Evolutionary conservation across 1,139 yeast species (phyloP).

Genomic region (Geotrichum aggregatum): DNA sequence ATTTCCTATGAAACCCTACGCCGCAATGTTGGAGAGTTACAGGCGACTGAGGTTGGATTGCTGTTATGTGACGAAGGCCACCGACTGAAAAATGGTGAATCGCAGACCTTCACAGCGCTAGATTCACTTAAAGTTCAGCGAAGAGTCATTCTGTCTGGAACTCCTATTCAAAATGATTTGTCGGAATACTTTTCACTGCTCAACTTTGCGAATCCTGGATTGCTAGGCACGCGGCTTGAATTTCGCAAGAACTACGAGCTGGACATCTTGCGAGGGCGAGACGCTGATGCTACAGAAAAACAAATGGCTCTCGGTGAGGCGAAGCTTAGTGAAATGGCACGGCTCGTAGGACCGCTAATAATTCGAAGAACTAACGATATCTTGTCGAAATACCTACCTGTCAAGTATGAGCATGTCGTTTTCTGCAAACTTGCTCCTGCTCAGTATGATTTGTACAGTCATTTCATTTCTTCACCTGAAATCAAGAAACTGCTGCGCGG

Average conservation of each 20-base stretch:
- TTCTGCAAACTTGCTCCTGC: conserved; percentile 80
- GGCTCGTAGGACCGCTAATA: conserved; percentile 79
- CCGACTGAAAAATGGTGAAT: conserved; percentile 88
- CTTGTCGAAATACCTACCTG: conserved; percentile 85
- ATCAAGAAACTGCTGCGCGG: conserved; percentile 68
- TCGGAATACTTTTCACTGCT: conserved; percentile 90
- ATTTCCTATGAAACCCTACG: conserved; percentile 94
- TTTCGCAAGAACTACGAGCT: conserved; percentile 82
- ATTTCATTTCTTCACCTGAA: conserved; percentile 77
- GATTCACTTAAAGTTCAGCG: conserved; percentile 78
- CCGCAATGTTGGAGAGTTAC: conserved; percentile 73
- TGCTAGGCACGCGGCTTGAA: conserved; percentile 77
- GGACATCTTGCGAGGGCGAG: conserved; percentile 78
- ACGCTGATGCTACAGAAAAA: conserved; percentile 80
- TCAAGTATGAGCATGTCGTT: conserved; percentile 92
- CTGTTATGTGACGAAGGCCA: conserved; percentile 96
- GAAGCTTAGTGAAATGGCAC: conserved; percentile 67
- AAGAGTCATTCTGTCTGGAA: conserved; percentile 90
- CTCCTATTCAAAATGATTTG: conserved; percentile 95
- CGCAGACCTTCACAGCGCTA: conserved; percentile 83
- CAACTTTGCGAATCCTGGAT: conserved; percentile 92
- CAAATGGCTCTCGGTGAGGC: conserved; percentile 70
- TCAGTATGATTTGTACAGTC: conserved; percentile 66
- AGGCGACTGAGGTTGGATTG: conserved; percentile 79
- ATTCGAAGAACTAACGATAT: conserved; percentile 95